Percentiles rank a stretch among this genome's conserved stretches.
Evolutionary conservation across 139 green algal species (phyloP).

Genomic region (Medakamo hakoo): DNA sequence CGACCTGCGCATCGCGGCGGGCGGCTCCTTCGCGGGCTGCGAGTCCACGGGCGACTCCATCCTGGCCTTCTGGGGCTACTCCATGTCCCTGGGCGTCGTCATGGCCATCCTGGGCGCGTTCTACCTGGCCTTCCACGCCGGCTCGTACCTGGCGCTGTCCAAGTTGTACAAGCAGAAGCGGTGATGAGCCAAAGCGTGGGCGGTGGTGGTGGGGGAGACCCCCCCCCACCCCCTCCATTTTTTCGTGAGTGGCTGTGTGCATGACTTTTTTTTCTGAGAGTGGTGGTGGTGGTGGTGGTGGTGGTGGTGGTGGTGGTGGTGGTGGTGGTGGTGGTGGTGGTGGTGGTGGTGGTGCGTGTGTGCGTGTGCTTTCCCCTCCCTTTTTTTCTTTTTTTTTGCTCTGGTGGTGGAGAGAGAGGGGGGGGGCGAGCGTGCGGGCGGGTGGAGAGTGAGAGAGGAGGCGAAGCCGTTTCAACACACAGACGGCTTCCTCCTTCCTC

Average conservation of each 20-base stretch:
- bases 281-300: too few species aligned
- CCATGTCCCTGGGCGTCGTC: background rate
- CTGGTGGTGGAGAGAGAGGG: too few species aligned
- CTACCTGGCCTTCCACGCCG: constrained; percentile 6
- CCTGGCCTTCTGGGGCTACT: constrained; percentile 7
- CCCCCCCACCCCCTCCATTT: too few species aligned
- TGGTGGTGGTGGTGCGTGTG: background rate
- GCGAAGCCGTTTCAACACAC: background rate
- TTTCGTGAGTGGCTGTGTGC: background rate
- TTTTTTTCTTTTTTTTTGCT: background rate
- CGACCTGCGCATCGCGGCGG: constrained; percentile 1
- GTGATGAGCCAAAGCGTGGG: background rate
- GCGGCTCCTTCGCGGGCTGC: constrained; percentile 1
- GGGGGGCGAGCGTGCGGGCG: background rate
- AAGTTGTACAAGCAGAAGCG: constrained; percentile 6
- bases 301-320: too few species aligned
- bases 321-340: too few species aligned
- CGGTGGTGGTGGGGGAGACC: too few species aligned
- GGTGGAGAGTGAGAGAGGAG: background rate
- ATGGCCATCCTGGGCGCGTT: constrained; percentile 1
- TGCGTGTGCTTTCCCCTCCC: background rate
- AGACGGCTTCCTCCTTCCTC: background rate
- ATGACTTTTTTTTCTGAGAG: background rate
- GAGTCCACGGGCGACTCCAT: constrained; percentile 1
- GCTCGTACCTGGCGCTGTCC: constrained; percentile 7